These are phyloP conservation scores for Pichia kudriavzevii DNA, from an alignment of 1,139 yeast species.

Conservation along the genomic window DNA sequence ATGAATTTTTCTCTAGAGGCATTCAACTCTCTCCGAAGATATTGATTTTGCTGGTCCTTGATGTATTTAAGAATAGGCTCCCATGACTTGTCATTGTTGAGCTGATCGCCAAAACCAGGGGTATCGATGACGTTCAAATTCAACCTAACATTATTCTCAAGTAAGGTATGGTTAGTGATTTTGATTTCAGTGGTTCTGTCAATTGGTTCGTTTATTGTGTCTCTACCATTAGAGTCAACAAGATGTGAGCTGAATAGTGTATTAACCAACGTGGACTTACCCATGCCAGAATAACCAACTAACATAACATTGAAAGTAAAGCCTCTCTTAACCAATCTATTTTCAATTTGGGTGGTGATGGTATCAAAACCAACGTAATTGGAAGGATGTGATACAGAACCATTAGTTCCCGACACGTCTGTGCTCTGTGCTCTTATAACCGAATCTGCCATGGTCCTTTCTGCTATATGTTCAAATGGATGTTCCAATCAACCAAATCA, in stretches of 20 bases:
- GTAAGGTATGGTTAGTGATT: slow-evolving; percentile 58
- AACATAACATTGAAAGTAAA: slow-evolving; percentile 92
- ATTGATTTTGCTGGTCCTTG: slow-evolving; percentile 92
- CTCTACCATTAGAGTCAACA: slow-evolving; percentile 67
- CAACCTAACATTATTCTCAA: slow-evolving; percentile 83
- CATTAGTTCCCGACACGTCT: slow-evolving; percentile 1
- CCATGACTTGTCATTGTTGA: slow-evolving; percentile 94
- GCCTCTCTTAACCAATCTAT: slow-evolving; percentile 83
- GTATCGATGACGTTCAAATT: slow-evolving; percentile 88
- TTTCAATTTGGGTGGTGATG: slow-evolving; percentile 91
- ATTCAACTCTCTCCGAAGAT: slow-evolving; percentile 88
- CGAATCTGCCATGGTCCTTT: slow-evolving; percentile 1
- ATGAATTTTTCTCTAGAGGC: slow-evolving; percentile 86
- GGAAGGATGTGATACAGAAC: slow-evolving; percentile 31
- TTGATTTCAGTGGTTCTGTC: slow-evolving; percentile 86
- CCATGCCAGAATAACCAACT: slow-evolving; percentile 92
- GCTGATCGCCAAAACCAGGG: slow-evolving; percentile 96
- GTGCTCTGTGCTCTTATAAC: not conserved
- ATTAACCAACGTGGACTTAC: slow-evolving; percentile 86
- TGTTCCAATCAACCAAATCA: too few species aligned
- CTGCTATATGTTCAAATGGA: too few species aligned
- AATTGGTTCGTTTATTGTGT: slow-evolving; percentile 57
- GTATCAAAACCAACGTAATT: slow-evolving; percentile 92
- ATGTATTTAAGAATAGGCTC: slow-evolving; percentile 92
- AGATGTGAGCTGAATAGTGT: slow-evolving; percentile 82